phyloP scores from a whole-genome alignment of 176 grass and related monocot species.

The Oryza nivara region DNA sequence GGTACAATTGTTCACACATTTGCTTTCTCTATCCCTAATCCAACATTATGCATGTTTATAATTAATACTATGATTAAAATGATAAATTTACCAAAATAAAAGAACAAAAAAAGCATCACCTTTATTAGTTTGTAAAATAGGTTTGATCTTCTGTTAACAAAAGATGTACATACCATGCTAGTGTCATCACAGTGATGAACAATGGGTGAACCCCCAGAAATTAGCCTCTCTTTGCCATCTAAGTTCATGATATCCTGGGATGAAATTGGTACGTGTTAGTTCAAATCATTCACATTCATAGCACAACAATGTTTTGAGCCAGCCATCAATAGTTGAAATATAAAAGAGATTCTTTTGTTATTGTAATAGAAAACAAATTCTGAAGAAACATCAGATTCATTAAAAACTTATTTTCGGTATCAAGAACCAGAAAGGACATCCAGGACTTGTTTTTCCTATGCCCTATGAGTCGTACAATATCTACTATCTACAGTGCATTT shows the following conservation, averaged over 20 bases:
- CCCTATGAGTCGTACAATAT: no score
- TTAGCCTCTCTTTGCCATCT: constrained; percentile 80
- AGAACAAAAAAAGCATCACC: not conserved
- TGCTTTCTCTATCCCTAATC: not conserved
- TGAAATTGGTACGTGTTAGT: constrained; percentile 22
- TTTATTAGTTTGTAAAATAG: constrained; percentile 4
- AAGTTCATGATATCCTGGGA: constrained; percentile 83
- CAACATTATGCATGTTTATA: not conserved
- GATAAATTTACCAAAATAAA: not conserved
- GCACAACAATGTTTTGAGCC: constrained; percentile 15
- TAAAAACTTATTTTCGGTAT: not conserved
- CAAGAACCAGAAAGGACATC: not conserved
- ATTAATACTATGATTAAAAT: not conserved
- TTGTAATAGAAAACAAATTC: constrained; percentile 4
- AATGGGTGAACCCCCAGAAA: constrained; percentile 64
- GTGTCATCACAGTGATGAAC: constrained; percentile 80
- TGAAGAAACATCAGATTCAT: not conserved
- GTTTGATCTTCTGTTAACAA: constrained; percentile 27
- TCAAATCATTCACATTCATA: constrained; percentile 7
- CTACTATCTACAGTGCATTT: no score
- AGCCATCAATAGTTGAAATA: constrained; percentile 29
- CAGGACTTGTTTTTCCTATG: no score
- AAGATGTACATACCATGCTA: constrained; percentile 73
- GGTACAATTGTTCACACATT: not conserved
- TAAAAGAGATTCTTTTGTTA: not conserved